A percentile compares a stretch with the other conserved stretches of the same genome.
These are phyloP conservation scores for Solanum hybrid DNA, from an alignment of 305 asterid species.

Conservation along the genomic window DNA sequence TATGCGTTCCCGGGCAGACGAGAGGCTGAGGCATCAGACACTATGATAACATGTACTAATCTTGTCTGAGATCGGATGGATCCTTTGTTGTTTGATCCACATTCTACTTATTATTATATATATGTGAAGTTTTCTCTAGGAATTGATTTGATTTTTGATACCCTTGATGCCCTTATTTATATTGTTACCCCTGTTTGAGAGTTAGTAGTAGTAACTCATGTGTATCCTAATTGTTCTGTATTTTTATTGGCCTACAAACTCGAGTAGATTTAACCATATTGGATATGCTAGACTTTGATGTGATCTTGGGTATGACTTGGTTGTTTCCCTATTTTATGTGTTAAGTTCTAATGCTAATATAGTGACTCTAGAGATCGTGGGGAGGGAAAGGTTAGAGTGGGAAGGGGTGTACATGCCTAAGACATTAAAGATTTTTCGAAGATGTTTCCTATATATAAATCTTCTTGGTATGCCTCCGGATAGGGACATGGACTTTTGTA, in stretches of 20 bases:
- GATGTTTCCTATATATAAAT: neutral
- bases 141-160: too few species aligned
- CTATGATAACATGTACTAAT: neutral
- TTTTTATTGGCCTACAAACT: too few species aligned
- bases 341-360: neutral
- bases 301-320: neutral
- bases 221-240: too few species aligned
- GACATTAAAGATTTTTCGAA: too few species aligned
- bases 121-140: neutral
- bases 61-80: neutral
- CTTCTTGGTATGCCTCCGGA: neutral
- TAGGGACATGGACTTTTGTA: neutral
- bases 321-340: neutral
- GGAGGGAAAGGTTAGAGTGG: neutral
- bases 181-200: neutral
- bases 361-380: too few species aligned
- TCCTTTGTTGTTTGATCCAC: neutral
- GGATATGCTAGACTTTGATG: neutral
- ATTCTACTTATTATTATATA: neutral
- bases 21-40: neutral
- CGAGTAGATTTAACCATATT: neutral
- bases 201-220: neutral
- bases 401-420: neutral
- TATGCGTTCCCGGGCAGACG: neutral
- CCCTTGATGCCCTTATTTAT: neutral